Evolutionary conservation across 2,329 filamentous ascomycete species (phyloP), one percentile per base, ranked within the genome.

Genomic region (Exophiala spinifera): DNA sequence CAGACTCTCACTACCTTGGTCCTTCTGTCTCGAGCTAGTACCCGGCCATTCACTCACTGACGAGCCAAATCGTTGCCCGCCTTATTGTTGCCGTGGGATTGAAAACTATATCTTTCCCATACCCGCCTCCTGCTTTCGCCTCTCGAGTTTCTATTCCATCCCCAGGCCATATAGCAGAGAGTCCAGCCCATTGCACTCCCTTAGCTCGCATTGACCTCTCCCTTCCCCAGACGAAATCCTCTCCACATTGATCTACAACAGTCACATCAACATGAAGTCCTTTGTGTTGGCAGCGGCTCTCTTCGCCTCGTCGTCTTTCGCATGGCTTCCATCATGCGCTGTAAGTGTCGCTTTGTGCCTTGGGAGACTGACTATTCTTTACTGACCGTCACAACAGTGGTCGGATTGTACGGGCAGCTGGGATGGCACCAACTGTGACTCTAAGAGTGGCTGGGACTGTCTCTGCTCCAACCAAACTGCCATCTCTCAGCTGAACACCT

Each of bases 401-500:
- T 57, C 57, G 58, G 62, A 64, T 49, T 64, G 62, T 46, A 57
- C 63, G 57, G 55, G 53, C 14, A 53, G 45, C 51, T 62, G 60
- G 61, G 59, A 65, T 50, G 60, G 59, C 39, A 43, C 61, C 10
- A 49, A 47, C n/a, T 65, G 62, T 46, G 51, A 47, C 31, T 34
- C 56, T 20, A 37, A 17, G 25, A 58, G 28, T 39, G 62, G 62
- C 28, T 65, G 61, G 62, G 55, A 61, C 39, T 65, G 63, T 51
- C 56, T 65, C 25, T 65, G 63, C 52, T 57, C 52, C 34, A 64
- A 65, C 49, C 46, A 53, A 34, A 61, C 59, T 20, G 60, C 59
- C 44, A 62, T 65, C 49, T 56, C 61, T 17, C 57, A 62, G 43
- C 34, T 65, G 43, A 65, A 65, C 52, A 62, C 59, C 42, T 65